These are phyloP conservation scores for Alternaria sp. DNA, from an alignment of 2,329 filamentous ascomycete species.

Conservation along the genomic window DNA sequence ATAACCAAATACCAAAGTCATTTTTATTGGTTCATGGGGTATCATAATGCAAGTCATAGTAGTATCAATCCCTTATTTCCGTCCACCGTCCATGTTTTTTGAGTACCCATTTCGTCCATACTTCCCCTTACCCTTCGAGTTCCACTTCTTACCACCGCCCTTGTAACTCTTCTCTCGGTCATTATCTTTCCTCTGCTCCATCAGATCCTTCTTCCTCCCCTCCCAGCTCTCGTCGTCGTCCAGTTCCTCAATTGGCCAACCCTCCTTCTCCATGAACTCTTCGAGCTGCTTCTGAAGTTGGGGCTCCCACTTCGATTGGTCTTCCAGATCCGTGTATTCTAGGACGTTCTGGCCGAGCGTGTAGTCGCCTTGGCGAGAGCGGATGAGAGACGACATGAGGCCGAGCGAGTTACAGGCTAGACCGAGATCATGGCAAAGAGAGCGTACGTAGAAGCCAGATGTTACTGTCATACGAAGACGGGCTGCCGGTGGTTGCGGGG, in stretches of 20 bases:
- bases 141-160: slow-evolving; percentile 23
- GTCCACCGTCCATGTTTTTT: slow-evolving; percentile 17
- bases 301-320: slow-evolving; percentile 82
- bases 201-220: slow-evolving; percentile 53
- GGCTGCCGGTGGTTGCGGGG: slow-evolving; percentile 66
- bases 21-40: background rate
- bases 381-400: slow-evolving; percentile 83
- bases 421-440: slow-evolving; percentile 90
- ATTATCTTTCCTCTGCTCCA: slow-evolving; percentile 24
- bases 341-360: slow-evolving; percentile 73
- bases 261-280: slow-evolving; percentile 56
- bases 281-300: slow-evolving; percentile 68
- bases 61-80: background rate
- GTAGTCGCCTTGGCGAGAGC: slow-evolving; percentile 83
- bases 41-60: background rate
- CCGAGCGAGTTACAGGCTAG: slow-evolving; percentile 79
- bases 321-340: slow-evolving; percentile 76
- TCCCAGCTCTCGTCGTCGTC: slow-evolving; percentile 38
- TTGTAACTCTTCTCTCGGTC: slow-evolving; percentile 28
- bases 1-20: background rate
- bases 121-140: slow-evolving; percentile 24
- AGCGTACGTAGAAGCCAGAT: slow-evolving; percentile 95
- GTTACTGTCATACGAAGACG: slow-evolving; percentile 90
- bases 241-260: slow-evolving; percentile 38
- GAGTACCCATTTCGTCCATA: slow-evolving; percentile 20